Evolutionary conservation across 2,329 filamentous ascomycete species (phyloP), one percentile per base, ranked within the genome.

Genomic region (Davidsoniella virescens): DNA sequence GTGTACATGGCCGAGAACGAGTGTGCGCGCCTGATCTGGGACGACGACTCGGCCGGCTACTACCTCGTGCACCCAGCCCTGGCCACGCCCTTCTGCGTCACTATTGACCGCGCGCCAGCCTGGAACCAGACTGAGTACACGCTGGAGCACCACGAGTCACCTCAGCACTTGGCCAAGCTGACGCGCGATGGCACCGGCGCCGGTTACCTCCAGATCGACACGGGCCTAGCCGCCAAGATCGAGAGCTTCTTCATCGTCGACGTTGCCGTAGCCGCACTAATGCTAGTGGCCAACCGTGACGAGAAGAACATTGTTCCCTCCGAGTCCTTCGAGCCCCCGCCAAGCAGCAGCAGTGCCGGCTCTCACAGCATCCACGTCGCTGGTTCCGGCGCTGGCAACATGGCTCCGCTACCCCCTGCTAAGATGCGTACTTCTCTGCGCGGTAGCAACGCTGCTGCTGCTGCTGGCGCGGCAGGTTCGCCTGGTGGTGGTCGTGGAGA

Each of bases 21-120:
- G 63, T 79, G 76, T 56, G 83, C 78, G 20, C 72, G 79, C 2
- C 72, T 88, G 2, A 76, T 84, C n/a, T 87, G 80, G 75, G 78
- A 82, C 58, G 72, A 75, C 26, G 78, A 82, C 58, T 71, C 67
- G 51, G 62, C 64, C 5, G 72, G 66, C 56, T 72, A 79, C 61
- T 82, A 76, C 60, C 67, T 82, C n/a, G 75, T 74, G 25, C 78
- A 81, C 59, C 76, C 76, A 2, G 73, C 76, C 0, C 67, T 81
- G 16, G 72, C 73, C n/a, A 72, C 74, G 40, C 78, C 78, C 0
- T 82, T 82, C 59, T 72, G 74, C 60, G 67, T 81, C 36, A 71
- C 73, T 1, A 66, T 80, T 43, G 71, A 76, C 60, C 70, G 75
- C 16, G 73, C 69, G 20, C 70, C 75, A 1, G 71, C 75, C 1